Evolutionary conservation across 208 protist species (phyloP).

Genomic region (Lotmaria passim): DNA sequence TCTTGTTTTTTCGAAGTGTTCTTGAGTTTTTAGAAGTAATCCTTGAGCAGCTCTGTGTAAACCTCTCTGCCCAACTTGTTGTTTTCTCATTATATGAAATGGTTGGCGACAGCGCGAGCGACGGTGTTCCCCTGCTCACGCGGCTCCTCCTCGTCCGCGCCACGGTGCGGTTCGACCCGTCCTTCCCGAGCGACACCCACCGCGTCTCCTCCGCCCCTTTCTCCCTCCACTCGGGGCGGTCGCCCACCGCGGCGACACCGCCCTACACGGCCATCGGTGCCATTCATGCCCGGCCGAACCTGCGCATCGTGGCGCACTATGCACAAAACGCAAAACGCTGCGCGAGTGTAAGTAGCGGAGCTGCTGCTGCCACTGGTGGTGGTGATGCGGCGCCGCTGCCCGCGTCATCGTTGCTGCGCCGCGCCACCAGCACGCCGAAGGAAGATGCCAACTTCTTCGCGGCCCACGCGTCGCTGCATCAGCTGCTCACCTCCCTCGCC

Average conservation of each 20-base stretch:
- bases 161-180: constrained; percentile 18
- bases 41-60: no score
- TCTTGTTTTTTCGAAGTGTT: no score
- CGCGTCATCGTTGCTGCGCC: not conserved
- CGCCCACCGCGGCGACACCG: not conserved
- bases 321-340: not conserved
- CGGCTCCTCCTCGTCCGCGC: constrained; percentile 33
- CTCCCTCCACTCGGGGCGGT: not conserved
- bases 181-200: constrained; percentile 9
- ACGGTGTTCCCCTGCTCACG: constrained; percentile 34
- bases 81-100: not conserved
- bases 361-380: not conserved
- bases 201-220: not conserved
- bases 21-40: no score
- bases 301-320: constrained; percentile 30
- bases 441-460: constrained; percentile 30
- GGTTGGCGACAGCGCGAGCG: constrained; percentile 5
- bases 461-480: constrained; percentile 24
- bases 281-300: constrained; percentile 7
- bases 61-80: not conserved
- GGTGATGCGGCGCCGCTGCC: not conserved
- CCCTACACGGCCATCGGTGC: not conserved
- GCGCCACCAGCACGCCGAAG: constrained; percentile 29
- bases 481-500: constrained; percentile 40
- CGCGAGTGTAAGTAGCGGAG: not conserved